A percentile compares a stretch with the other conserved stretches of the same genome.
Conservation (phyloP, 805 yeast species). For the Teunomyces kruisii region DNA sequence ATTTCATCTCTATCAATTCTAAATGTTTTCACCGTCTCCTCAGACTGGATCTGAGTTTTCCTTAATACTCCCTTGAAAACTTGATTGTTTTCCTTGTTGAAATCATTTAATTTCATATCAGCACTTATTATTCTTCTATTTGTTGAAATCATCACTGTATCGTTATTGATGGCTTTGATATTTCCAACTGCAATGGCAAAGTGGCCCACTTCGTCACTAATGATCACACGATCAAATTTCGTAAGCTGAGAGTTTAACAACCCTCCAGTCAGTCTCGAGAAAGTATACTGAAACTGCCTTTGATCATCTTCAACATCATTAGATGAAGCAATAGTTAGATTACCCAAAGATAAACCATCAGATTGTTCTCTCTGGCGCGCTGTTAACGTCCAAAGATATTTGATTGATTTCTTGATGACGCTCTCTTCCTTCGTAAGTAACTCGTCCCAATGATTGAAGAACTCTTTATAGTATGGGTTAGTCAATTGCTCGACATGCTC, state of each 20-base stretch:
- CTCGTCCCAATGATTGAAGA: conserved; percentile 71
- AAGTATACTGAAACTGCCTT: conserved; percentile 45
- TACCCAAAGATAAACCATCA: conserved; percentile 60
- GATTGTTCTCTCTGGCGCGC: conserved; percentile 57
- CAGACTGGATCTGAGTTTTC: neutral
- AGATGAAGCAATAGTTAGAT: conserved; percentile 40
- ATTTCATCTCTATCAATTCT: conserved; percentile 81
- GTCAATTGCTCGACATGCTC: conserved; percentile 51
- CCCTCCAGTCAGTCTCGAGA: conserved; percentile 32
- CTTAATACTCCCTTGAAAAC: conserved; percentile 49
- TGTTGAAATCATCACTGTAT: conserved; percentile 49
- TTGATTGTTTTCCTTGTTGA: conserved; percentile 44
- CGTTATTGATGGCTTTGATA: conserved; percentile 44
- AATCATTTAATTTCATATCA: conserved; percentile 39
- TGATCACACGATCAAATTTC: conserved; percentile 60
- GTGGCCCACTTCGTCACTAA: conserved; percentile 82
- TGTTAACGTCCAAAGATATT: conserved; percentile 69
- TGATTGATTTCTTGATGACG: conserved; percentile 47
- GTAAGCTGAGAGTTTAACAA: conserved; percentile 45
- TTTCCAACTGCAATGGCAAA: conserved; percentile 69
- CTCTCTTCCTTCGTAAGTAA: conserved; percentile 74
- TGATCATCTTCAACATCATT: conserved; percentile 22
- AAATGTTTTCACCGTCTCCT: conserved; percentile 29
- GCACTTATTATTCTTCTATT: conserved; percentile 52
- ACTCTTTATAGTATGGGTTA: conserved; percentile 44